Evolutionary conservation across 202 grass and related monocot species (phyloP), one percentile per base, ranked within the genome.

Genomic region (Setaria viridis): DNA sequence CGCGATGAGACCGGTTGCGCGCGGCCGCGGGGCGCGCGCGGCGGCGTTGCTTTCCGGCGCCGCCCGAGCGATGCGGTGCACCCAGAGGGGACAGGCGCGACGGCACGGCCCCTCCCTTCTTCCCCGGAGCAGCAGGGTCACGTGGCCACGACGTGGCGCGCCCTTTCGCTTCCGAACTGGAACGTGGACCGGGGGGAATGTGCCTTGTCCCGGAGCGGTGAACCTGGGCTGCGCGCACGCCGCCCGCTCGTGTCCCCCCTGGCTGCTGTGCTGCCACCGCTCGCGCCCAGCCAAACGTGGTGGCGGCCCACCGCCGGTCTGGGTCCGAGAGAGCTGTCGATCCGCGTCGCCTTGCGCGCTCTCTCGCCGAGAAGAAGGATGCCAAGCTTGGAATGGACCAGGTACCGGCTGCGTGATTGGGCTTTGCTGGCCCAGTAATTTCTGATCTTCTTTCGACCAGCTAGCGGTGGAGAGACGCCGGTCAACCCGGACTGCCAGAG

Each of bases 1-100:
- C 43, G 46, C 47, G 37, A 58, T 37, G 37, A 6, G 53, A 35
- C 73, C 53, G 17, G 8, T 34, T 3, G 16, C 50, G 72, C 49
- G 49, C 33, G 48, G 29, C 15, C 14, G 25, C 64, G 19, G 63
- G 51, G 41, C 12, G 71, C 2, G 9, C 33, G 59, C 80, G 54
- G 48, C 62, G 82, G 72, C 62, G 78, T 63, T 77, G 82, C 87
- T 85, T 85, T 85, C 82, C 82, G 46, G n/a, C 88, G 84, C 66
- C 79, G 88, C 60, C 88, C 73, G 80, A 74, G 74, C 84, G 59
- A 50, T 79, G 68, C 74, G 84, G 84, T 87, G 84, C 84, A 78
- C 66, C 66, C 79, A 82, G 30, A 72, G 17, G 17, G 66, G 80
- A 57, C 73, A 5, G 19, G 67, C 63, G 29, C 58, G n/a, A 21